Evolutionary conservation across 352 stramenopile genomes (phyloP).

Genomic region (Globisporangium recalcitrans): DNA sequence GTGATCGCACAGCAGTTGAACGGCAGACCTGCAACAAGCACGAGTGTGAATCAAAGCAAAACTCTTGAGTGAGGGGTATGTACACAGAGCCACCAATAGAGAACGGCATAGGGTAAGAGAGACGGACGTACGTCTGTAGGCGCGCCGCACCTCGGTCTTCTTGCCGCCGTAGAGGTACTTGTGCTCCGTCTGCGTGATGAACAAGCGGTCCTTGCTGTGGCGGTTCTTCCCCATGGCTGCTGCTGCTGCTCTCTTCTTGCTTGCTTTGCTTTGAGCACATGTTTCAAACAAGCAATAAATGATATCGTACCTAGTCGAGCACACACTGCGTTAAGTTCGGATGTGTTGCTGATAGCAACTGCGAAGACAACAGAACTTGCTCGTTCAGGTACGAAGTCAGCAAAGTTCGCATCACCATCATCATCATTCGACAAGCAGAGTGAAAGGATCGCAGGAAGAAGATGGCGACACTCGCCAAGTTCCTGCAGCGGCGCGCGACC

Average conservation of each 20-base stretch:
- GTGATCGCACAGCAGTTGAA: constrained; percentile 99
- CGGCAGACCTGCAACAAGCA: constrained; percentile 67
- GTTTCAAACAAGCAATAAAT: not conserved
- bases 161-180: constrained; percentile 92
- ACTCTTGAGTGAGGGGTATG: not conserved
- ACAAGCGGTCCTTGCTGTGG: constrained; percentile 87
- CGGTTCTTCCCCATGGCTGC: constrained; percentile 82
- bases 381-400: not conserved
- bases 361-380: not conserved
- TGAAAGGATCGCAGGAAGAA: constrained; percentile 3
- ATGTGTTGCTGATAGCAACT: not conserved
- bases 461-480: constrained; percentile 8
- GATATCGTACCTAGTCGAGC: not conserved
- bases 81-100: not conserved
- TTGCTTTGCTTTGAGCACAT: not conserved
- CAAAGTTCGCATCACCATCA: not conserved
- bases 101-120: not conserved
- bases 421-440: not conserved
- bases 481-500: constrained; percentile 5
- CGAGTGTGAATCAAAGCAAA: not conserved
- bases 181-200: constrained; percentile 89
- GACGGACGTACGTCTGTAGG: constrained; percentile 58
- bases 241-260: not conserved
- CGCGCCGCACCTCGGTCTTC: constrained; percentile 76
- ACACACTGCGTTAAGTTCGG: not conserved